Percentiles rank a stretch among this genome's conserved stretches.
Conservation (phyloP, 2,329 filamentous ascomycete species). For the Cladosporium sp. region DNA sequence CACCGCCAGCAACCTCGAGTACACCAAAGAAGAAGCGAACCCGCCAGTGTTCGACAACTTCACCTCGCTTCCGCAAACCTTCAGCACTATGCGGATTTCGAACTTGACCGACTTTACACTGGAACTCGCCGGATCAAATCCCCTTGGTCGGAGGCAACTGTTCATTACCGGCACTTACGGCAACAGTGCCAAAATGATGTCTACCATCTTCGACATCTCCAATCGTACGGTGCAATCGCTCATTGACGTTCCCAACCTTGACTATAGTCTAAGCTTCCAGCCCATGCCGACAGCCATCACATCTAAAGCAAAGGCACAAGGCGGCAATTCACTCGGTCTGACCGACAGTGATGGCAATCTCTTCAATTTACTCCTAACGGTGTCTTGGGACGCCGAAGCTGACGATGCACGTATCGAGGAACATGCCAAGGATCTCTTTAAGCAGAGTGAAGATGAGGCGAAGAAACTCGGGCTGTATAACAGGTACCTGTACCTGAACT, state of each 20-base stretch:
- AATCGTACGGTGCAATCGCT: constrained; percentile 16
- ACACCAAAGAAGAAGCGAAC: constrained; percentile 20
- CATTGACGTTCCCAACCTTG: constrained; percentile 11
- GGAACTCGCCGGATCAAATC: constrained; percentile 14
- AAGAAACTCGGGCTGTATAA: constrained; percentile 14
- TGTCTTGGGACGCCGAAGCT: constrained; percentile 12
- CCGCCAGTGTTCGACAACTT: constrained; percentile 20
- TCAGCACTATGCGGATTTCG: constrained; percentile 19
- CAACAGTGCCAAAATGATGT: constrained; percentile 18
- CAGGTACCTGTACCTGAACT: constrained; percentile 32
- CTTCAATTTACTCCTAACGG: constrained; percentile 18
- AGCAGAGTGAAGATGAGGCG: constrained; percentile 3
- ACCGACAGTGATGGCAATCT: constrained; percentile 10
- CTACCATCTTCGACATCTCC: constrained; percentile 16
- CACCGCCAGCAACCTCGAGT: constrained; percentile 19
- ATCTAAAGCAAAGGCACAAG: not conserved
- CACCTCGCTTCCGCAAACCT: constrained; percentile 17
- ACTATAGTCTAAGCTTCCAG: constrained; percentile 19
- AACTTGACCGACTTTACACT: constrained; percentile 21
- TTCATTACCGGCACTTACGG: constrained; percentile 20
- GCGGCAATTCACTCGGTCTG: constrained; percentile 14
- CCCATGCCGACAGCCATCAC: constrained; percentile 19
- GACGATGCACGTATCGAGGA: constrained; percentile 16
- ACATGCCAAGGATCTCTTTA: constrained; percentile 12
- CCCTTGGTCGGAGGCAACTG: constrained; percentile 17